These are phyloP conservation scores for Pleurotus eryngii DNA, from an alignment of 768 basidiomycete genomes.

Conservation along the genomic window DNA sequence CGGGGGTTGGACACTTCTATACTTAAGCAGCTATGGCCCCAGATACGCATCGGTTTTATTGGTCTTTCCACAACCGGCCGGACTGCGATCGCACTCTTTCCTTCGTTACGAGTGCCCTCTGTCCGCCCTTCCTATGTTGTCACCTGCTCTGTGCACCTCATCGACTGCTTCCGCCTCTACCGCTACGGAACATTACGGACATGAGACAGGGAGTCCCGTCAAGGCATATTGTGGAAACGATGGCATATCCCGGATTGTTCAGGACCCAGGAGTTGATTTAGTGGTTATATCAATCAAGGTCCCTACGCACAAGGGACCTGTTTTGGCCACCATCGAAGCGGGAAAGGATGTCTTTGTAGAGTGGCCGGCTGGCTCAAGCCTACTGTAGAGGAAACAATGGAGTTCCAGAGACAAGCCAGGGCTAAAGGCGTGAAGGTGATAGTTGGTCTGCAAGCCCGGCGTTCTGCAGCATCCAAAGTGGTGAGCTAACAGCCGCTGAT, in stretches of 20 bases:
- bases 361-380: constrained; percentile 32
- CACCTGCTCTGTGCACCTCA: constrained; percentile 31
- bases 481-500: too few species aligned
- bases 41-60: constrained; percentile 27
- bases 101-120: constrained; percentile 19
- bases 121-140: constrained; percentile 23
- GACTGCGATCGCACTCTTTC: constrained; percentile 24
- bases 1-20: too few species aligned
- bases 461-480: constrained; percentile 11
- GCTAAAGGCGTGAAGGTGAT: constrained; percentile 24
- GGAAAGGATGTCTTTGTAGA: constrained; percentile 35
- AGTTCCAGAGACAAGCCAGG: constrained; percentile 28
- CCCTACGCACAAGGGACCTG: constrained; percentile 23
- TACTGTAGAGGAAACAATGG: constrained; percentile 28
- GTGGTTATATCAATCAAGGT: constrained; percentile 32
- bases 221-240: constrained; percentile 30
- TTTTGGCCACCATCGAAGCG: constrained; percentile 28
- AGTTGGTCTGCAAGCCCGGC: constrained; percentile 31
- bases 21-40: background rate
- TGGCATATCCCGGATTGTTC: constrained; percentile 19
- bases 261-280: constrained; percentile 33
- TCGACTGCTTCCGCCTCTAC: constrained; percentile 25
- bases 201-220: constrained; percentile 20
- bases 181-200: constrained; percentile 26
- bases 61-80: constrained; percentile 31